phyloP scores from a whole-genome alignment of 2,329 filamentous ascomycete genomes.

The Metarhizium sp. region DNA sequence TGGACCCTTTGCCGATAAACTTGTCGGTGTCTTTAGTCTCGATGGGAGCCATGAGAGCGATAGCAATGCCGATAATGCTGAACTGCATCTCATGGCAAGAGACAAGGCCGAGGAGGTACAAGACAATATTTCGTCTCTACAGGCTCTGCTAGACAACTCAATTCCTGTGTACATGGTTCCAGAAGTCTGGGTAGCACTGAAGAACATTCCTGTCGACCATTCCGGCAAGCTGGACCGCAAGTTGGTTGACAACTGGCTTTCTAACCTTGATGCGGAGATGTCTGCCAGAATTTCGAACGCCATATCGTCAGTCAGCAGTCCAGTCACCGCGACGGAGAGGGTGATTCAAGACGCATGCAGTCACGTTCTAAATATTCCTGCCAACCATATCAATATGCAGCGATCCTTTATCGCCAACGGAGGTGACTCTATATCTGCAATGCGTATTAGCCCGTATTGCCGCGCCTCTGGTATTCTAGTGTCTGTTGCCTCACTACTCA shows the following conservation, averaged over 20 bases:
- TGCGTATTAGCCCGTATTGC: slow-evolving; percentile 3
- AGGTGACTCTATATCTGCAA: slow-evolving; percentile 9
- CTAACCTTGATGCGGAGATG: not conserved
- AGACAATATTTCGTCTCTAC: slow-evolving; percentile 1
- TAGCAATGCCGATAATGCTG: not conserved
- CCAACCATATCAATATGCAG: slow-evolving; percentile 2
- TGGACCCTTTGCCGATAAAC: slow-evolving; percentile 3
- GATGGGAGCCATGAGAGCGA: not conserved
- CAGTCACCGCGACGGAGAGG: slow-evolving; percentile 2
- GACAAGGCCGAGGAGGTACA: not conserved
- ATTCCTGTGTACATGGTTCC: slow-evolving; percentile 1
- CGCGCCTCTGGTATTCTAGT: not conserved
- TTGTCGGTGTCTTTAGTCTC: slow-evolving; percentile 7
- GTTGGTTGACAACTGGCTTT: not conserved
- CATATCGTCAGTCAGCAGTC: not conserved
- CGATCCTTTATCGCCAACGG: slow-evolving; percentile 7
- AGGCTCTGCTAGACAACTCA: not conserved
- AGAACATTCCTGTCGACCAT: not conserved
- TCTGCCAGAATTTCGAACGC: not conserved
- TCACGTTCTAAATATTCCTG: slow-evolving; percentile 4
- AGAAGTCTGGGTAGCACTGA: not conserved
- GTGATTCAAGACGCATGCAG: slow-evolving; percentile 5
- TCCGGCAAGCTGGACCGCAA: not conserved
- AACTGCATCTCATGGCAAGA: not conserved
- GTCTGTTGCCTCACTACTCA: slow-evolving; percentile 1